A percentile compares a stretch with the other conserved stretches of the same genome.
Evolutionary conservation across 2,329 filamentous ascomycete species (phyloP).

Genomic region (Apiospora malaysiana): DNA sequence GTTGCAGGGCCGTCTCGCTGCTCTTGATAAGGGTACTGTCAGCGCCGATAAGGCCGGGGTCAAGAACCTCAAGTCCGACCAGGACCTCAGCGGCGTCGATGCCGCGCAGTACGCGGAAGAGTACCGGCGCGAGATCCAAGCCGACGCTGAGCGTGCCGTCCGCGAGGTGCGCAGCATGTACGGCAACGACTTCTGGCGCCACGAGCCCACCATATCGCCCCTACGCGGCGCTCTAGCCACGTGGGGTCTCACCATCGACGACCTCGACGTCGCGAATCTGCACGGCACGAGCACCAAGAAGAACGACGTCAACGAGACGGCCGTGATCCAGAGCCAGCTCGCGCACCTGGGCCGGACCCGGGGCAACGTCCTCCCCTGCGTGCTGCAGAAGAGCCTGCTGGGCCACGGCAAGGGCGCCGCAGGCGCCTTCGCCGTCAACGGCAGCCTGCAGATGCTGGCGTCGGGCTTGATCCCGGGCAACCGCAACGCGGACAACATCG

Average conservation of each 20-base stretch:
- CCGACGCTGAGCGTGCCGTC: slow-evolving; percentile 30
- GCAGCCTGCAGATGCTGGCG: slow-evolving; percentile 43
- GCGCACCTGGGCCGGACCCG: slow-evolving; percentile 40
- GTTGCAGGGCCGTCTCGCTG: not conserved
- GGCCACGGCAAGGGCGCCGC: slow-evolving; percentile 47
- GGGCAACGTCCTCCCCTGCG: slow-evolving; percentile 40
- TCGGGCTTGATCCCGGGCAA: slow-evolving; percentile 43
- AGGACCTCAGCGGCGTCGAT: slow-evolving; percentile 15
- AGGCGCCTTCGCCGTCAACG: slow-evolving; percentile 37
- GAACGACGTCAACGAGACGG: slow-evolving; percentile 47
- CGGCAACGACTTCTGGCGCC: slow-evolving; percentile 39
- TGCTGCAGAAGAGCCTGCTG: slow-evolving; percentile 45
- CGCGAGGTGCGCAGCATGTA: slow-evolving; percentile 32
- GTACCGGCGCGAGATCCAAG: slow-evolving; percentile 26
- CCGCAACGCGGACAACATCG: slow-evolving; percentile 44
- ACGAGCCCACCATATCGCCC: slow-evolving; percentile 38
- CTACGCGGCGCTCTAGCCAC: slow-evolving; percentile 42
- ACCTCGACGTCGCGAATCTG: slow-evolving; percentile 44
- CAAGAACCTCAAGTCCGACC: slow-evolving; percentile 17
- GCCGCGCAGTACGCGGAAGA: slow-evolving; percentile 14
- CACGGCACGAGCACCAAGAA: slow-evolving; percentile 48
- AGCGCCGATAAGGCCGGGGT: slow-evolving; percentile 11
- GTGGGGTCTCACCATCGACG: slow-evolving; percentile 45
- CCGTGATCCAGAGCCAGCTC: slow-evolving; percentile 44
- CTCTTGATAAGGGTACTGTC: not conserved